phyloP scores from a whole-genome alignment of 2,329 filamentous ascomycete genomes.

The Didymella sp. region DNA sequence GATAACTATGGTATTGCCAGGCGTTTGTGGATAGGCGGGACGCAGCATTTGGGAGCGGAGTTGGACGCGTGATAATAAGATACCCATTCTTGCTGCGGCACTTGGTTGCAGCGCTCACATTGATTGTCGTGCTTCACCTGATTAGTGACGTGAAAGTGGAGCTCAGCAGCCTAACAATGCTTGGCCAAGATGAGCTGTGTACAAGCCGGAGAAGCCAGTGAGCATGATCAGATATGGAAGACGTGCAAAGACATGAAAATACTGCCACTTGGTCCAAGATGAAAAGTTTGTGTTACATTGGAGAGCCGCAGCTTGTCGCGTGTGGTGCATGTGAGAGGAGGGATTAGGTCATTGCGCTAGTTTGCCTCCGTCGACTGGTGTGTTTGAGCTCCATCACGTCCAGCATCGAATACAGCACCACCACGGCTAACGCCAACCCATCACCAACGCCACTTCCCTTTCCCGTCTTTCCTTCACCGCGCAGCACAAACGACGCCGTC shows the following conservation, averaged over 20 bases:
- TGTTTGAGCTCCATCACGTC: constrained; percentile 36
- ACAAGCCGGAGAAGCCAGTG: not conserved
- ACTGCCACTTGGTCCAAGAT: not conserved
- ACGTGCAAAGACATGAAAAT: not conserved
- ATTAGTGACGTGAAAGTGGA: constrained; percentile 16
- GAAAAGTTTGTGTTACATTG: constrained; percentile 8
- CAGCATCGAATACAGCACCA: constrained; percentile 36
- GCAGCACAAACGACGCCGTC: constrained; percentile 15
- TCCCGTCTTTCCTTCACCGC: constrained; percentile 44
- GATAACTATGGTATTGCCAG: constrained; percentile 19
- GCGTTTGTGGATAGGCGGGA: constrained; percentile 11
- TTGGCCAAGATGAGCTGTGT: not conserved
- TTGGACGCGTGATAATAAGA: constrained; percentile 38
- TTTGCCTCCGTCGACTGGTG: constrained; percentile 14
- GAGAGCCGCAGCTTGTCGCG: constrained; percentile 17
- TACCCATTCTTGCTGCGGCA: constrained; percentile 35
- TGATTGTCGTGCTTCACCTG: constrained; percentile 1
- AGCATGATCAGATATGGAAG: not conserved
- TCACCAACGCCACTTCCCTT: constrained; percentile 36
- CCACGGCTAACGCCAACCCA: constrained; percentile 43
- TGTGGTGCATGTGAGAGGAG: constrained; percentile 20
- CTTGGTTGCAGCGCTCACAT: constrained; percentile 4
- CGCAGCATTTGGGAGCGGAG: constrained; percentile 32
- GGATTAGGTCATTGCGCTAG: constrained; percentile 22
- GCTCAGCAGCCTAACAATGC: constrained; percentile 9